Conservation (phyloP, 495 filamentous ascomycete species). For the Hypoxylon trugodes region DNA sequence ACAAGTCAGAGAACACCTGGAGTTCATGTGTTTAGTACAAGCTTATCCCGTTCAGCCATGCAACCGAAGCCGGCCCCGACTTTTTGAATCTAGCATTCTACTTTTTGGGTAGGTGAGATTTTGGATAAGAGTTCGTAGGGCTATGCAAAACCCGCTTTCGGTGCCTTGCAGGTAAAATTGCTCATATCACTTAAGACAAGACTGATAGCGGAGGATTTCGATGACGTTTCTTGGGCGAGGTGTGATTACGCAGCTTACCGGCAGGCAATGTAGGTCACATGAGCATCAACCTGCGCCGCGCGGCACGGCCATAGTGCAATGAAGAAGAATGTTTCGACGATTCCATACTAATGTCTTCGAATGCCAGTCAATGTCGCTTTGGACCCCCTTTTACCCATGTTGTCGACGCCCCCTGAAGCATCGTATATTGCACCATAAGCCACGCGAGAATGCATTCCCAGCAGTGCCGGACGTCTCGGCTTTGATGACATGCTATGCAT, state of each 20-base stretch:
- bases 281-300: constrained; percentile 17
- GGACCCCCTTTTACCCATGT: constrained; percentile 8
- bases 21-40: not conserved
- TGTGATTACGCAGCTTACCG: constrained; percentile 39
- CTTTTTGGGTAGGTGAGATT: constrained; percentile 16
- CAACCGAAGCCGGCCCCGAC: constrained; percentile 9
- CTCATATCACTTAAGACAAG: constrained; percentile 29
- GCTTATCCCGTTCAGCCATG: constrained; percentile 6
- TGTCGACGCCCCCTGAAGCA: constrained; percentile 10
- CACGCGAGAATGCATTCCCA: constrained; percentile 13
- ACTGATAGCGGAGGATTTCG: constrained; percentile 13
- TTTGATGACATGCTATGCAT: constrained; percentile 2
- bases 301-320: constrained; percentile 17
- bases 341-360: constrained; percentile 2
- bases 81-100: constrained; percentile 4
- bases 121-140: constrained; percentile 22
- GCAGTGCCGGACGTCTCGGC: constrained; percentile 16
- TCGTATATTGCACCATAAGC: constrained; percentile 9
- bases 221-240: constrained; percentile 17
- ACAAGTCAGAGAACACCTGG: constrained; percentile 6
- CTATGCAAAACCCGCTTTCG: constrained; percentile 23
- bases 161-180: constrained; percentile 31
- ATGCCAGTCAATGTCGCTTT: constrained; percentile 15
- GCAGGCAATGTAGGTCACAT: constrained; percentile 34
- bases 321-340: not conserved